Evolutionary conservation across 1,139 yeast species (phyloP), one percentile per base, ranked within the genome.

Genomic region (Kodamaea fungicola): DNA sequence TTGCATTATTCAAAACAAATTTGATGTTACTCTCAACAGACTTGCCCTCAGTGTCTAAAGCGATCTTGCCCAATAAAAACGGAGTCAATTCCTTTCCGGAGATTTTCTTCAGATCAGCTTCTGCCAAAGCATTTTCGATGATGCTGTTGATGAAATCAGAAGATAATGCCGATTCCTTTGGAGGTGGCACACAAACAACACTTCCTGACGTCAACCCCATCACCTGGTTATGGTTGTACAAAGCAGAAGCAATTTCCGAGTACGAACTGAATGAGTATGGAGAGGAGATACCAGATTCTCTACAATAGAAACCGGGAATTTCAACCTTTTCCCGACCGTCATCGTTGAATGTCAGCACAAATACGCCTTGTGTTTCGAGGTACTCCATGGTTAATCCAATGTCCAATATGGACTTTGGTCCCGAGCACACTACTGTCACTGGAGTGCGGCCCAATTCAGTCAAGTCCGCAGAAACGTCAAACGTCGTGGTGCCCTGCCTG

Each of bases 401-500:
- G 53, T 88, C 96, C 43, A 88, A 65, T 37, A 88, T 87, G 26
- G 90, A 80, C 57, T 88, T 88, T 3, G 96, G 96, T 0, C 97
- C 97, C 8, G 95, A 81, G 54, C 96, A 88, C 3, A 88, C 90
- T 10, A 88, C 96, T 1, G 90, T 80, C 2, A 88, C 88, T 0
- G 92, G 88, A 0, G 95, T 88, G 39, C 81, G 67, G 1, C 90
- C 85, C 40, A 89, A 67, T 54, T 88, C 97, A 28, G 87, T 89
- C 45, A 88, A 72, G 59, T 88, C 97, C 4, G 96, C 95, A 46
- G 92, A 82, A 21, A 88, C 69, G 59, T 88, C 97, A 78, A 86
- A 76, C 1, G 90, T 80, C 24, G 59, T 46, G 38, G 84, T 83
- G 6, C 84, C 95, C 8, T 84, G 86, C 40, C 88, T 72, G 52